These are phyloP conservation scores for Arabidopsis arenosa DNA, from an alignment of 345 rosid species.

Conservation along the genomic window DNA sequence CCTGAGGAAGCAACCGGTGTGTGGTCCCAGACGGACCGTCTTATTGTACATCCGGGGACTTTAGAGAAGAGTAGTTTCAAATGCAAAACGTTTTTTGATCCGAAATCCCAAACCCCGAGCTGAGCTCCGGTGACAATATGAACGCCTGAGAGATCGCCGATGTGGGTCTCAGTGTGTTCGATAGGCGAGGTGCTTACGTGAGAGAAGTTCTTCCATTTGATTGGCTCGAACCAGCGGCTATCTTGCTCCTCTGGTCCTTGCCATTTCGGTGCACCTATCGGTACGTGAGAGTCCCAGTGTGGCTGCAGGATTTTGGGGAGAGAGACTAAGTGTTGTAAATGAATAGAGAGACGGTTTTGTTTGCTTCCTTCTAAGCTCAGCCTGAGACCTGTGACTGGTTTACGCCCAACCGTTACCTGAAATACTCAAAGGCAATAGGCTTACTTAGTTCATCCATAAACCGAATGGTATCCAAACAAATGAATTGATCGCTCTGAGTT, in stretches of 20 bases:
- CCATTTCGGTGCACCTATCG: conserved; percentile 98
- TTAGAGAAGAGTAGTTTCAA: conserved; percentile 93
- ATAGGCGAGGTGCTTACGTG: conserved; percentile 98
- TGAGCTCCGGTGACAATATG: conserved; percentile 97
- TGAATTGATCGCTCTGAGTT: conserved; percentile 9
- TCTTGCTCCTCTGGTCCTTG: conserved; percentile 99
- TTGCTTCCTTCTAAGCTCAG: conserved; percentile 87
- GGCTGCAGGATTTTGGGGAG: conserved; percentile 96
- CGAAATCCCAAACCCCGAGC: conserved; percentile 94
- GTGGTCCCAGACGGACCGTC: conserved; percentile 98
- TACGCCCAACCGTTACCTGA: conserved; percentile 97
- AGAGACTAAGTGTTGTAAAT: conserved; percentile 91
- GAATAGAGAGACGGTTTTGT: conserved; percentile 85
- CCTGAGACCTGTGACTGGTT: conserved; percentile 92
- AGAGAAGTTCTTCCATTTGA: conserved; percentile 98
- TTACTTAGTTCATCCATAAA: conserved; percentile 6
- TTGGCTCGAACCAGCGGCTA: conserved; percentile 97
- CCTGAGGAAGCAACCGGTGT: conserved; percentile 57
- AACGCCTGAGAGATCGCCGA: conserved; percentile 93
- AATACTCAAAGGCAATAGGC: neutral
- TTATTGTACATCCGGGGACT: conserved; percentile 94
- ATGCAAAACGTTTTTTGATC: conserved; percentile 85
- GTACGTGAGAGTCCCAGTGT: conserved; percentile 94
- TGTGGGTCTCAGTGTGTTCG: conserved; percentile 79
- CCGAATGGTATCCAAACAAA: neutral